These are phyloP conservation scores for Saturnispora quitensis DNA, from an alignment of 805 yeast genomes.

Conservation along the genomic window DNA sequence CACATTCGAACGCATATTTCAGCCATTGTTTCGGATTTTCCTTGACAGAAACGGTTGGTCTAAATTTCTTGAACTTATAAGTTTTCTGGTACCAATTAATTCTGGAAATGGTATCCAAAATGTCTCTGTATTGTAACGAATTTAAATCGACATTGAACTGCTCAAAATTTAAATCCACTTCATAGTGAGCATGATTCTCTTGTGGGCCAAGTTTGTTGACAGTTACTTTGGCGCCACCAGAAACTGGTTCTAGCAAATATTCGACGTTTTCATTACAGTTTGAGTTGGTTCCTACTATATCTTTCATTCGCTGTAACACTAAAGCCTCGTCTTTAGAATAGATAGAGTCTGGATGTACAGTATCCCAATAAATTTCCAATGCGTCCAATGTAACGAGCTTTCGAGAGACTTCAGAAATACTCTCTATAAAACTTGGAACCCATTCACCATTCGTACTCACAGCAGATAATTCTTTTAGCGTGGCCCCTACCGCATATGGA, in stretches of 20 bases:
- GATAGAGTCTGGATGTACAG: constrained; percentile 42
- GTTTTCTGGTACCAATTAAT: constrained; percentile 73
- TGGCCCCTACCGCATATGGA: constrained; percentile 78
- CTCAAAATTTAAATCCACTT: constrained; percentile 70
- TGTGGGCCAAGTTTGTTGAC: constrained; percentile 74
- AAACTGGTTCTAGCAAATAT: constrained; percentile 73
- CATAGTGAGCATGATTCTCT: constrained; percentile 55
- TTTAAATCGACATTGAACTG: constrained; percentile 85
- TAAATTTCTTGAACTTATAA: constrained; percentile 57
- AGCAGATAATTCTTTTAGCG: constrained; percentile 81
- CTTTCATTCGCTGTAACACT: constrained; percentile 40
- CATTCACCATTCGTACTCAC: constrained; percentile 80
- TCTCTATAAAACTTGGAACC: constrained; percentile 77
- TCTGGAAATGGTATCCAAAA: constrained; percentile 71
- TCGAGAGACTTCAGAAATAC: constrained; percentile 55
- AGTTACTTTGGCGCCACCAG: constrained; percentile 77
- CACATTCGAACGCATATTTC: constrained; percentile 66
- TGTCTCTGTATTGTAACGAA: constrained; percentile 74
- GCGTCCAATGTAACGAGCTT: constrained; percentile 70
- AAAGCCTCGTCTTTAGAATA: constrained; percentile 39
- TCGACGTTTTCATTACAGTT: constrained; percentile 30
- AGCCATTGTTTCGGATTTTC: constrained; percentile 81
- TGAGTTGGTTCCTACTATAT: constrained; percentile 29
- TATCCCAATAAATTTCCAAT: constrained; percentile 77
- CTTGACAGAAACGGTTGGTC: constrained; percentile 47